These are phyloP conservation scores for Farysia itapuensis DNA, from an alignment of 1,284 basidiomycete species.

Conservation along the genomic window DNA sequence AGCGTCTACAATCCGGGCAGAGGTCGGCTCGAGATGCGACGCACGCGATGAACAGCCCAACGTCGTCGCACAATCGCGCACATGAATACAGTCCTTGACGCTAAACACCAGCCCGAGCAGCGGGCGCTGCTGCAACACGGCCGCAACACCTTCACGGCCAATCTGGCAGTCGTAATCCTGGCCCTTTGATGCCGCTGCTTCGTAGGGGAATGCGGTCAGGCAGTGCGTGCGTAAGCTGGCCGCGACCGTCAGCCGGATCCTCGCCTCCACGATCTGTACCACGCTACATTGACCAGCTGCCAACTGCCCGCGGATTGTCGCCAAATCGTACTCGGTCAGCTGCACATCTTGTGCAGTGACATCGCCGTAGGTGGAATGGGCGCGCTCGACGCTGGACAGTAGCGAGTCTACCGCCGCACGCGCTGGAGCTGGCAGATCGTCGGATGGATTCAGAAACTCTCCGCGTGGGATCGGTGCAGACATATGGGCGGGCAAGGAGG, in stretches of 20 bases:
- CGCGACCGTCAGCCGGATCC: slow-evolving; percentile 12
- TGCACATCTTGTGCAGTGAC: slow-evolving; percentile 3
- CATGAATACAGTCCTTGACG: slow-evolving; percentile 44
- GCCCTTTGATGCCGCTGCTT: slow-evolving; percentile 5
- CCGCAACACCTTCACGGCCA: neutral
- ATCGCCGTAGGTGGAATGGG: slow-evolving; percentile 5
- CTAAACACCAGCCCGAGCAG: slow-evolving; percentile 34
- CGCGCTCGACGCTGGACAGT: slow-evolving; percentile 4
- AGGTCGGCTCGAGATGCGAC: neutral
- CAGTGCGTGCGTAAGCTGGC: slow-evolving; percentile 30
- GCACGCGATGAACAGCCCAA: slow-evolving; percentile 30
- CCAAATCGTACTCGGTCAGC: slow-evolving; percentile 1
- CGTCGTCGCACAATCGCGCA: slow-evolving; percentile 19
- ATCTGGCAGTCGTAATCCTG: neutral
- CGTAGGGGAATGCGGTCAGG: slow-evolving; percentile 25
- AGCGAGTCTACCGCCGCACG: slow-evolving; percentile 12
- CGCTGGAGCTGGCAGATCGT: slow-evolving; percentile 7
- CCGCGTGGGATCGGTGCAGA: slow-evolving; percentile 2
- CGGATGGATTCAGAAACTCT: slow-evolving; percentile 12
- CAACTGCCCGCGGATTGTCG: neutral
- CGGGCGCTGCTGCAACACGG: slow-evolving; percentile 1
- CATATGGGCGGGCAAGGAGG: neutral
- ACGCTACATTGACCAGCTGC: neutral
- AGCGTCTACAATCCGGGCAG: slow-evolving; percentile 4
- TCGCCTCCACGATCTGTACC: slow-evolving; percentile 6